Base-by-base conservation (phyloP, 192 early-diverging fungal genomes). In the Tieghemiomyces parasiticus region DNA sequence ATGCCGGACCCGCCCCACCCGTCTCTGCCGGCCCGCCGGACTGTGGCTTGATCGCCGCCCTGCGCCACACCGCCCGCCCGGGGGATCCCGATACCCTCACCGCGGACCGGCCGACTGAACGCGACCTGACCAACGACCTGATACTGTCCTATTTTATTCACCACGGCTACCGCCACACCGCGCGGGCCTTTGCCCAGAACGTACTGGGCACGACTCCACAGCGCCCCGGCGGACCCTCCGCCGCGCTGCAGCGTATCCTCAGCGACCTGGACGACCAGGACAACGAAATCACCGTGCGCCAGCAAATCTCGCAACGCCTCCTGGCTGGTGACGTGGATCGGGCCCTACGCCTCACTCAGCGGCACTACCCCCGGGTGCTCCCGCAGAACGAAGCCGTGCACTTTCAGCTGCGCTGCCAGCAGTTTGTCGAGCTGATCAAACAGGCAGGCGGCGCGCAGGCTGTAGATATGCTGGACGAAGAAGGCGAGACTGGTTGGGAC, bases 341-440 rank as follows among this genome's bases (percentile, higher is more conserved):
- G 4, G 92, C 92, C 2, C 75, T 92, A 28, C 62, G 66, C n/a
- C 50, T 87, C 35, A 68, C 83, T 35, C 75, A 89, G 44, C 55
- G 70, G 14, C 69, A 77, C 35, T 93, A 86, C 61, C 89, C 93
- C 0, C 62, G 50, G 0, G 70, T 95, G 24, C 70, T 93, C 13
- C 29, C 61, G 8, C 64, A 72, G 16, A 77, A 90, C 58, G 76
- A 74, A 35, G 67, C 78, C 34, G 67, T 95, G 46, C 68, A 78
- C 47, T 91, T 95, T 56, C 78, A 79, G 54, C 77, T 97, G 33
- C 73, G 81, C 25, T 92, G 93, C 64, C 83, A 78, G 45, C 79
- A 89, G 64, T 95, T 94, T 67, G 78, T 95, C 22, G 90, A 97
- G 75, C 77, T 93, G 73, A 81, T 95, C 24, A 64, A 71, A 0